Conservation (phyloP, 2,329 filamentous ascomycete species). For the Cytospora paraplurivora region DNA sequence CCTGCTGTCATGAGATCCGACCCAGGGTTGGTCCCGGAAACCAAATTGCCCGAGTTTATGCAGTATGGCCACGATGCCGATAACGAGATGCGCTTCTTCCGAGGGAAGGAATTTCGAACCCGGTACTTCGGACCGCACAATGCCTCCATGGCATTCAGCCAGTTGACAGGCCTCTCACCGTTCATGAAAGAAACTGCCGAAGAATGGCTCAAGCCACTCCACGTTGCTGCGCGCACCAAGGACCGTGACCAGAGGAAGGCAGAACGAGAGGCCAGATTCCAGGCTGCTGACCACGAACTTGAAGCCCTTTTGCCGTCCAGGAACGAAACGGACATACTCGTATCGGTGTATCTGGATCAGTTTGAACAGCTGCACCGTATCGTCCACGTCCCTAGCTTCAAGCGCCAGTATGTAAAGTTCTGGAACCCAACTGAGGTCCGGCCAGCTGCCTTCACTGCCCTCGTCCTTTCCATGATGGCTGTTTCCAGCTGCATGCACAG, state of each 20-base stretch:
- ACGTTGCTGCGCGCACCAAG: constrained; percentile 54
- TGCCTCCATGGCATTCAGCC: constrained; percentile 59
- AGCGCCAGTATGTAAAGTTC: constrained; percentile 56
- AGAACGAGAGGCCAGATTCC: constrained; percentile 53
- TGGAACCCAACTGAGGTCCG: constrained; percentile 52
- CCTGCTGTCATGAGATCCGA: constrained; percentile 31
- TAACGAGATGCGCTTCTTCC: constrained; percentile 59
- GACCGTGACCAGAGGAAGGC: constrained; percentile 56
- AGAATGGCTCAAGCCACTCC: constrained; percentile 61
- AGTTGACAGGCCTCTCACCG: constrained; percentile 57
- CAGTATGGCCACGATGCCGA: constrained; percentile 38
- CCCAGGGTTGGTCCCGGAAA: constrained; percentile 27
- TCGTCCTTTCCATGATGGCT: constrained; percentile 62
- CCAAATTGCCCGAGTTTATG: constrained; percentile 37
- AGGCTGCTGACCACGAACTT: constrained; percentile 50
- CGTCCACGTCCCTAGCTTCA: constrained; percentile 61
- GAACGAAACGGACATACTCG: constrained; percentile 51
- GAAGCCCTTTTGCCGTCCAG: constrained; percentile 53
- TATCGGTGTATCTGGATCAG: constrained; percentile 55
- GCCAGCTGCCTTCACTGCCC: constrained; percentile 56
- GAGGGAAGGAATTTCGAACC: constrained; percentile 61
- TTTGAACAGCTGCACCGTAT: constrained; percentile 60
- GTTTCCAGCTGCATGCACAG: constrained; percentile 61
- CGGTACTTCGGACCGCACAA: constrained; percentile 64
- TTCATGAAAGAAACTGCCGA: constrained; percentile 66